Base-by-base conservation (phyloP, 1,284 basidiomycete species). In the Trametes versicolor region DNA sequence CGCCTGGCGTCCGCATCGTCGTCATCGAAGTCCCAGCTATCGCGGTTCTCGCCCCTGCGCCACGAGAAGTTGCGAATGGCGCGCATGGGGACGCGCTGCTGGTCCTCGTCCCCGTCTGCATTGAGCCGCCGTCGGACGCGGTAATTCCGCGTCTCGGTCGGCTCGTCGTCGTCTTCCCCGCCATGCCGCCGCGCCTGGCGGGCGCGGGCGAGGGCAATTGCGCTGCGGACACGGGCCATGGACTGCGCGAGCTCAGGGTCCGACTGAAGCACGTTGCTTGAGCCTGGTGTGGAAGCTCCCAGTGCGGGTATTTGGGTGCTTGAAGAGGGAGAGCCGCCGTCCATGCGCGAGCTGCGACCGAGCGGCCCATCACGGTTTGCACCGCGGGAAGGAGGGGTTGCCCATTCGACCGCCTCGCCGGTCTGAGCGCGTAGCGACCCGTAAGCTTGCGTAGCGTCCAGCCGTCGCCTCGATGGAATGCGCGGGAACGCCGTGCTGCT, bases 91-190 rank as follows among this genome's bases (percentile, higher is more conserved):
- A 82, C 78, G 55, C 77, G 80, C 60, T 80, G 77, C 7, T 81
- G 76, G 58, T 77, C 74, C 64, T 83, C 82, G 48, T 82, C 81
- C 23, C 81, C 80, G 63, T 81, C 78, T 8, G 75, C 75, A 70
- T 79, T 79, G 39, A 79, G 64, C 53, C 77, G 77, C 60, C 82
- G 75, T 37, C 78, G 78, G 32, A 82, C 74, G 45, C 79, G 75
- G 64, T 83, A 82, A 63, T 73, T 79, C 45, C 79, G 74, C 49
- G 75, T 74, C 51, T 69, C 69, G 19, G 45, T 49, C n/a, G 36
- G 51, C 34, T 65, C 65, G 1, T 47, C 58, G 12, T 58, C 62
- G 10, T 59, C 60, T 17, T 51, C 60, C 29, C 36, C 41, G 36
- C 49, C 58, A 6, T 52, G 32, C 37, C 43, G 41, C n/a, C 32